These are phyloP conservation scores for Angomonas ambiguus DNA, from an alignment of 208 protist genomes.

Conservation along the genomic window DNA sequence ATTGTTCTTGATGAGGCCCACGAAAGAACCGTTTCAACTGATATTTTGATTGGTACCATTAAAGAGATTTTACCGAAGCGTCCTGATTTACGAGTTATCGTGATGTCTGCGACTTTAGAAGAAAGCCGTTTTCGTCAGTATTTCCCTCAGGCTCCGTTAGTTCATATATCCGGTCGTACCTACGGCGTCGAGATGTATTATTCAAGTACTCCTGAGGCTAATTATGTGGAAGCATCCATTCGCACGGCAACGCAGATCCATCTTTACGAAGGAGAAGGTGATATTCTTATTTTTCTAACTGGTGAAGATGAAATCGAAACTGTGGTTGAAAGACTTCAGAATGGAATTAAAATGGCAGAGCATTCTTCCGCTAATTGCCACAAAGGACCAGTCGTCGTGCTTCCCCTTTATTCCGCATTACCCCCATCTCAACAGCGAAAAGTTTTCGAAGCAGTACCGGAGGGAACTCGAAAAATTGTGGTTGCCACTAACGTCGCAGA, in stretches of 20 bases:
- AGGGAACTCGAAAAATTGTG: slow-evolving; percentile 93
- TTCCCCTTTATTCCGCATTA: slow-evolving; percentile 98
- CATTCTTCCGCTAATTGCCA: slow-evolving; percentile 72
- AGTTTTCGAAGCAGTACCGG: slow-evolving; percentile 95
- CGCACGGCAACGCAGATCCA: slow-evolving; percentile 98
- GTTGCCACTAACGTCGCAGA: slow-evolving; percentile 99
- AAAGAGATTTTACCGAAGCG: slow-evolving; percentile 85
- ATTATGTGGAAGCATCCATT: slow-evolving; percentile 97
- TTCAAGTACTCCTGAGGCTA: slow-evolving; percentile 84
- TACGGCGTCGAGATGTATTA: slow-evolving; percentile 91
- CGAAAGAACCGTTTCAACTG: slow-evolving; percentile 98
- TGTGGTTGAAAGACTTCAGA: slow-evolving; percentile 94
- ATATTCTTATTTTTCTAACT: slow-evolving; percentile 99
- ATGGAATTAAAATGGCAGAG: slow-evolving; percentile 72
- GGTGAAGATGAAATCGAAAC: slow-evolving; percentile 99
- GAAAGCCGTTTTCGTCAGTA: slow-evolving; percentile 97
- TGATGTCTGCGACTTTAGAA: slow-evolving; percentile 97
- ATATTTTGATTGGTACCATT: slow-evolving; percentile 97
- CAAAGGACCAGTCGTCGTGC: slow-evolving; percentile 81
- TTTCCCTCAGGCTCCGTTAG: slow-evolving; percentile 96
- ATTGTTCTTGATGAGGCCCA: slow-evolving; percentile 99
- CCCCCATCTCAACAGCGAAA: slow-evolving; percentile 96
- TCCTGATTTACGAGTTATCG: slow-evolving; percentile 94
- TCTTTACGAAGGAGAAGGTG: slow-evolving; percentile 94
- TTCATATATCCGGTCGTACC: slow-evolving; percentile 96